Percentiles rank a stretch among this genome's conserved stretches.
phyloP scores from a whole-genome alignment of 257 asterid species.

The Fraxinus excelsior region DNA sequence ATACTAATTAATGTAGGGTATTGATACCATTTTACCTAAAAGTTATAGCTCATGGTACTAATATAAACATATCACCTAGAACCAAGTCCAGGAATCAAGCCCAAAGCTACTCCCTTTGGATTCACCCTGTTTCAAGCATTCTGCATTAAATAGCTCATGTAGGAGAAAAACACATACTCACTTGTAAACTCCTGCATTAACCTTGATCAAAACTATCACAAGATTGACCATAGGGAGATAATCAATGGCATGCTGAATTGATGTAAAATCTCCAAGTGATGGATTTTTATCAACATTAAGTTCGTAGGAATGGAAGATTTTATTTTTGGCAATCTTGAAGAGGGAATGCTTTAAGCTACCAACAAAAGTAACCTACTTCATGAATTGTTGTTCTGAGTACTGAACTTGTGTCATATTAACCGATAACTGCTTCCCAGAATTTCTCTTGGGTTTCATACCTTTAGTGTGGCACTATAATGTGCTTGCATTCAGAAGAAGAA shows the following conservation, averaged over 20 bases:
- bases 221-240: constrained; percentile 76
- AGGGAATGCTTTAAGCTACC: constrained; percentile 74
- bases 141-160: too few relatives aligned
- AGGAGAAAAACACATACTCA: constrained; percentile 34
- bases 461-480: constrained; percentile 50
- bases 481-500: constrained; percentile 35
- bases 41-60: too few relatives aligned
- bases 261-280: constrained; percentile 64
- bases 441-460: constrained; percentile 44
- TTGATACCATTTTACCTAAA: too few relatives aligned
- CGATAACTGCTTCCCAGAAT: constrained; percentile 28
- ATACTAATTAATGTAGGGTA: too few relatives aligned
- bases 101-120: too few relatives aligned
- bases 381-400: constrained; percentile 70
- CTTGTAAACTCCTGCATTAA: constrained; percentile 92
- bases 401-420: constrained; percentile 54
- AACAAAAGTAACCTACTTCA: constrained; percentile 77
- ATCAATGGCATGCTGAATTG: constrained; percentile 84
- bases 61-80: too few relatives aligned
- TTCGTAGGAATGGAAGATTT: constrained; percentile 63
- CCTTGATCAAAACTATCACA: constrained; percentile 72
- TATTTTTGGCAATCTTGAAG: constrained; percentile 69
- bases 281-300: constrained; percentile 79
- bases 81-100: too few relatives aligned
- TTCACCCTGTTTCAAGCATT: too few relatives aligned